Base-by-base conservation (phyloP, 331 rosid genomes). In the Quercus lobata region DNA sequence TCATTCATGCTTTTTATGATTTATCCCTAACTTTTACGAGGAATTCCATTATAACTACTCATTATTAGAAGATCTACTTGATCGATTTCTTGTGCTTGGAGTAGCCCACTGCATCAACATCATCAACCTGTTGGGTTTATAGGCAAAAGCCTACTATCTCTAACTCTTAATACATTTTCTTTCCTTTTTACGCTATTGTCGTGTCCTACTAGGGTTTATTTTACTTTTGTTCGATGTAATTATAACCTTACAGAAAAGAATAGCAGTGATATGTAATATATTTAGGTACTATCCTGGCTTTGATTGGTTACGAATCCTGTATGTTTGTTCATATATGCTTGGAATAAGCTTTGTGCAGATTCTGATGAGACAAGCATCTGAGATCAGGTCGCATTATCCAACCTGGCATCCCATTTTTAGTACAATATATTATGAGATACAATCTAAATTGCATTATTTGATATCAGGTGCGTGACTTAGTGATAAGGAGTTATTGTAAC, bases 1-100 rank as follows among this genome's bases (percentile, higher is more conserved):
- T 5, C 32, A 3, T 56, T 17, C 21, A 54, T 68, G 52, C 18
- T 32, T 76, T 60, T 35, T 75, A 46, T 73, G 76, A 75, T 76
- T 74, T 75, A 52, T 76, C 84, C 90, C 89, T 78, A 82, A 89
- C 73, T 21, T 78, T 30, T 71, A 22, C 62, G 0, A 58, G 78
- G 84, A 82, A 63, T 83, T 84, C 83, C 92, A 86, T 80, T 71
- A 89, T 63, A 72, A 81, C 71, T 66, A 57, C 75, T 61, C 76
- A 78, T 82, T 77, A 82, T 75, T 75, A 29, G 62, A 63, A 75
- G 62, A 80, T 74, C 78, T 69, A 75, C 52, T 53, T 56, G 86
- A 68, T 60, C 5, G 75, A 10, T 68, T 17, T 16, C 15, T 24
- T 57, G 72, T 81, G 87, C 63, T 74, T 79, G 15, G 17, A 71